phyloP scores from a whole-genome alignment of 2,329 filamentous ascomycete genomes.

The Cladophialophora yegresii region DNA sequence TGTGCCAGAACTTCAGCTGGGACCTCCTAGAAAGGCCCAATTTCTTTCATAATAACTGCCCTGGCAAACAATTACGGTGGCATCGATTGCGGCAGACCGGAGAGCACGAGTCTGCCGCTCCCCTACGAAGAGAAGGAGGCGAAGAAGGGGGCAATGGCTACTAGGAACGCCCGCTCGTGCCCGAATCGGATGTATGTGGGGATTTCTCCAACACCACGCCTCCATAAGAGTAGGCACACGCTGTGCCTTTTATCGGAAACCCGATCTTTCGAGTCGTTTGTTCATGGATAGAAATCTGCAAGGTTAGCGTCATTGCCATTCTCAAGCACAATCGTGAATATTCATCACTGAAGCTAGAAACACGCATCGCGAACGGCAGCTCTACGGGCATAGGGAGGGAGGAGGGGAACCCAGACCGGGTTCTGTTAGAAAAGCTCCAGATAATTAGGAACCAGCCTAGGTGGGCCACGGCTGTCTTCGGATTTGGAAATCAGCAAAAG shows the following conservation, averaged over 20 bases:
- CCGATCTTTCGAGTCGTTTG: background rate
- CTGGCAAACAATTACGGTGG: too few species aligned
- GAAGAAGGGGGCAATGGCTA: background rate
- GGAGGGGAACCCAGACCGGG: background rate
- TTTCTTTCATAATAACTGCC: too few species aligned
- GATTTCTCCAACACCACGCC: background rate
- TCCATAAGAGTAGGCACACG: background rate
- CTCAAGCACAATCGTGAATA: background rate
- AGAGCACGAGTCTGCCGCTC: too few species aligned
- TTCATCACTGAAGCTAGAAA: background rate
- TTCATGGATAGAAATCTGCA: background rate
- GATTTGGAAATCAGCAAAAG: background rate
- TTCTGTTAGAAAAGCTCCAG: background rate
- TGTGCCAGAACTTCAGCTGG: background rate
- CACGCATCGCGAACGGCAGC: background rate
- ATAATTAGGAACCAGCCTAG: background rate
- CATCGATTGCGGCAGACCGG: too few species aligned
- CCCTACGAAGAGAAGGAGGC: too few species aligned
- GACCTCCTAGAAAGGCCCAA: background rate
- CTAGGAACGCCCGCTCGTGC: background rate
- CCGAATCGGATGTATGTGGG: background rate
- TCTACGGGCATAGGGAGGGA: background rate
- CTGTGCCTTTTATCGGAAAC: background rate
- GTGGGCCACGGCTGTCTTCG: background rate
- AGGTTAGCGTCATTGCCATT: background rate